These are phyloP conservation scores for Umbilicus rupestris DNA, from an alignment of 164 flowering plant species.

Conservation along the genomic window DNA sequence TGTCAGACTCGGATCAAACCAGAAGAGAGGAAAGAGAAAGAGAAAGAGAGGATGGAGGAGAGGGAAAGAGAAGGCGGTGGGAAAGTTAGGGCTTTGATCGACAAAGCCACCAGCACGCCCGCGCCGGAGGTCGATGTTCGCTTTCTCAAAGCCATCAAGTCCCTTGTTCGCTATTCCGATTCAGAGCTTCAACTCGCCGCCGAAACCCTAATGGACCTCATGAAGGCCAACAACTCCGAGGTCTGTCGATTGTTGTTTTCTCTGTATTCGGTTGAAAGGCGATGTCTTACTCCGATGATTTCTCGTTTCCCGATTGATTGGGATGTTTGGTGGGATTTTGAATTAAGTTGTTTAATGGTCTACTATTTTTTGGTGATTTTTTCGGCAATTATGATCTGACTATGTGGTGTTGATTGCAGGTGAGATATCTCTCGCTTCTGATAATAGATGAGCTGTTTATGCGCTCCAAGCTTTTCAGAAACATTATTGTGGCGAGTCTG, in stretches of 20 bases:
- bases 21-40: constrained; percentile 14
- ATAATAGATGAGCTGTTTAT: constrained; percentile 88
- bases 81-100: constrained; percentile 49
- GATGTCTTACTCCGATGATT: not conserved
- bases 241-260: constrained; percentile 18
- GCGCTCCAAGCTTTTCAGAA: constrained; percentile 90
- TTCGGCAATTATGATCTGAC: not conserved
- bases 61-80: constrained; percentile 23
- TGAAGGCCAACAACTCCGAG: constrained; percentile 84
- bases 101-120: constrained; percentile 73
- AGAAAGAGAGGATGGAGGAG: constrained; percentile 11
- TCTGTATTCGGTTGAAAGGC: not conserved
- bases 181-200: constrained; percentile 58
- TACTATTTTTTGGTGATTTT: no score
- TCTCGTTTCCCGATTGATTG: not conserved
- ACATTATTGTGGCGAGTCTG: constrained; percentile 53
- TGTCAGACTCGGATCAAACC: no score
- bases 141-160: constrained; percentile 71
- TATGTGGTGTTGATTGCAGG: constrained; percentile 34
- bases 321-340: not conserved
- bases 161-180: constrained; percentile 65
- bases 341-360: not conserved
- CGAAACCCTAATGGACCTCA: constrained; percentile 64
- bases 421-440: constrained; percentile 72
- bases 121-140: constrained; percentile 62